Evolutionary conservation across 768 basidiomycete genomes (phyloP).

Genomic region (Amanita thiersii): DNA sequence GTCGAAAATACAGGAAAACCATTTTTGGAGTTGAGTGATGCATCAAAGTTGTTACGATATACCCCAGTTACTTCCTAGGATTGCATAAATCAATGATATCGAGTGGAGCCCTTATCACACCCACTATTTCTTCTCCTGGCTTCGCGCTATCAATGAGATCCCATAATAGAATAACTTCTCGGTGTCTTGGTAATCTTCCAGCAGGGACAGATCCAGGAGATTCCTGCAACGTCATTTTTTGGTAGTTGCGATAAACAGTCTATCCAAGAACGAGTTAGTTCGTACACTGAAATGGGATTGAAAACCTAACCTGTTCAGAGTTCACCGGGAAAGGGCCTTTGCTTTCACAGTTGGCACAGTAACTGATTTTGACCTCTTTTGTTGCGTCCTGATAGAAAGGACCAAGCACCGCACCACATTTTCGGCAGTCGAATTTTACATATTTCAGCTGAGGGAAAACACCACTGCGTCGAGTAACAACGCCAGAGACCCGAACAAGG

Average conservation of each 20-base stretch:
- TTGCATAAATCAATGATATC: slow-evolving; percentile 9
- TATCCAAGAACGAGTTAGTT: slow-evolving; percentile 21
- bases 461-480: slow-evolving; percentile 91
- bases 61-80: slow-evolving; percentile 92
- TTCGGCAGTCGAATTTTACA: slow-evolving; percentile 96
- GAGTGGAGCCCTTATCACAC: slow-evolving; percentile 19
- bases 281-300: neutral
- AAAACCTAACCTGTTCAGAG: slow-evolving; percentile 70
- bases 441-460: slow-evolving; percentile 99
- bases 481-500: slow-evolving; percentile 90
- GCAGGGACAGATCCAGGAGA: slow-evolving; percentile 97
- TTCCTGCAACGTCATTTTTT: slow-evolving; percentile 98
- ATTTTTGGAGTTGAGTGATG: slow-evolving; percentile 95
- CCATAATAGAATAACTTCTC: slow-evolving; percentile 95
- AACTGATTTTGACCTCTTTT: slow-evolving; percentile 89
- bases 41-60: slow-evolving; percentile 98
- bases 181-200: slow-evolving; percentile 92
- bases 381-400: slow-evolving; percentile 98
- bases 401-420: slow-evolving; percentile 89
- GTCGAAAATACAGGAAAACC: slow-evolving; percentile 99
- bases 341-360: slow-evolving; percentile 89
- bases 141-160: slow-evolving; percentile 97
- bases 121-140: slow-evolving; percentile 94
- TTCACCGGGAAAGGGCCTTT: slow-evolving; percentile 96
- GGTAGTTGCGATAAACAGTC: slow-evolving; percentile 98